Evolutionary conservation across 106 monocot genomes (phyloP).

Genomic region (Dendrobium officinale): DNA sequence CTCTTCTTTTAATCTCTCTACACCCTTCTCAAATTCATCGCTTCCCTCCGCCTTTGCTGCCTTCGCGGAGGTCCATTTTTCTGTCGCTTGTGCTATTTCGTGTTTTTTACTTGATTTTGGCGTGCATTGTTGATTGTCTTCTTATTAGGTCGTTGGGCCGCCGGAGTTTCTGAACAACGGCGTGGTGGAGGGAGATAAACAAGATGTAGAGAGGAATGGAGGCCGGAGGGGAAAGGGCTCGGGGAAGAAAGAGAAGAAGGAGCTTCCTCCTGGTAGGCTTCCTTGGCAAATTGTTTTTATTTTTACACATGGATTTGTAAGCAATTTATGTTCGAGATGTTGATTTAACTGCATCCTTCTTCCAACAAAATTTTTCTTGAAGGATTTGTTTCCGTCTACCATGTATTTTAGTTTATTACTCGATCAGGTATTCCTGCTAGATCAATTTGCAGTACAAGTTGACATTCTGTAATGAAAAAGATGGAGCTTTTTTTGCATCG

Average conservation of each 20-base stretch:
- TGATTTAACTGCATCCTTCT: neutral
- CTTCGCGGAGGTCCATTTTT: conserved; percentile 61
- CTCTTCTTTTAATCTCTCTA: neutral
- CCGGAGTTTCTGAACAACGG: conserved; percentile 77
- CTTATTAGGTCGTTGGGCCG: conserved; percentile 57
- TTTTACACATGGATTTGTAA: too few relatives aligned
- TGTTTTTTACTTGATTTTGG: conserved; percentile 5
- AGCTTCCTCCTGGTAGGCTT: conserved; percentile 53
- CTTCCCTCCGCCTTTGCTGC: conserved; percentile 79
- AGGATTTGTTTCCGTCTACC: neutral
- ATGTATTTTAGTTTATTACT: too few relatives aligned
- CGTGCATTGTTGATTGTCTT: conserved; percentile 7
- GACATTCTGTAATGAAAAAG: neutral
- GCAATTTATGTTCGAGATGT: too few relatives aligned
- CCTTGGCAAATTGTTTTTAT: neutral
- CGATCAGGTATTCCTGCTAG: neutral
- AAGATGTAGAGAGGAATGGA: conserved; percentile 20
- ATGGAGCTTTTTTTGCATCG: neutral
- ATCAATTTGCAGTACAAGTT: neutral
- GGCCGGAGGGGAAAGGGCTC: conserved; percentile 29
- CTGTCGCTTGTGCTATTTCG: neutral
- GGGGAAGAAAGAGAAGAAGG: conserved; percentile 46
- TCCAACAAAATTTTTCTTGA: neutral
- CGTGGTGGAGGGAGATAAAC: conserved; percentile 18
- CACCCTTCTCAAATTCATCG: conserved; percentile 17